Conservation (phyloP, 805 yeast species). For the Cyberlindnera xylosilytica region DNA sequence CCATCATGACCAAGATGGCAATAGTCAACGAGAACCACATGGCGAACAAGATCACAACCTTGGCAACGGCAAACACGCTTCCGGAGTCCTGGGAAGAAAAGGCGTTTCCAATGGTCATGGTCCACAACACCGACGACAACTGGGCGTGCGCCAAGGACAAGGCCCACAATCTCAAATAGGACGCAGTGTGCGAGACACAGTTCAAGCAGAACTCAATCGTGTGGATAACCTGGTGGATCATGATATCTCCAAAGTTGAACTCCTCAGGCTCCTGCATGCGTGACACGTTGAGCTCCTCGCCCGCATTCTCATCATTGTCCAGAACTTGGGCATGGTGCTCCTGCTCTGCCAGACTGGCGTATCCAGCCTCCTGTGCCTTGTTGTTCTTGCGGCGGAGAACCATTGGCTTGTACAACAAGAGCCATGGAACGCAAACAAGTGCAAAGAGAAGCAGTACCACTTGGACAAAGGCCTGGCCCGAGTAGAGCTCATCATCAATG, state of each 20-base stretch:
- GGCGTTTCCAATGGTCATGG: slow-evolving; percentile 85
- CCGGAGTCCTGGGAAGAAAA: slow-evolving; percentile 46
- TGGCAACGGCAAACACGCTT: slow-evolving; percentile 59
- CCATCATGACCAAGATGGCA: slow-evolving; percentile 91
- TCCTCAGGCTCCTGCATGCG: slow-evolving; percentile 43
- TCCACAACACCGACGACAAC: slow-evolving; percentile 90
- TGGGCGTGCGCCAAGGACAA: slow-evolving; percentile 97
- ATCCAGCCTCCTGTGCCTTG: slow-evolving; percentile 46
- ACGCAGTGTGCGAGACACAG: slow-evolving; percentile 97
- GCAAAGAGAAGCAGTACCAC: slow-evolving; percentile 69
- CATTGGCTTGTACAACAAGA: slow-evolving; percentile 81
- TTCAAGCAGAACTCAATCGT: slow-evolving; percentile 97
- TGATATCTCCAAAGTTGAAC: slow-evolving; percentile 85
- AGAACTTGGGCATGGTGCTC: slow-evolving; percentile 33
- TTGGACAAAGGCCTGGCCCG: slow-evolving; percentile 79
- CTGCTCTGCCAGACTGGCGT: slow-evolving; percentile 48
- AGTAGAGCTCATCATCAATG: slow-evolving; percentile 75
- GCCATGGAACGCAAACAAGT: slow-evolving; percentile 89
- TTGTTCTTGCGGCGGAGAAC: slow-evolving; percentile 33
- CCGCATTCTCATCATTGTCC: slow-evolving; percentile 41
- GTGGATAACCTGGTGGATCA: slow-evolving; percentile 97
- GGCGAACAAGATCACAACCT: slow-evolving; percentile 77
- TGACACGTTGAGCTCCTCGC: slow-evolving; percentile 20
- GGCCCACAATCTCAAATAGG: slow-evolving; percentile 97
- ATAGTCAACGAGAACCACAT: slow-evolving; percentile 95